These are phyloP conservation scores for Daldinia concentrica DNA, from an alignment of 495 filamentous ascomycete species.

Conservation along the genomic window DNA sequence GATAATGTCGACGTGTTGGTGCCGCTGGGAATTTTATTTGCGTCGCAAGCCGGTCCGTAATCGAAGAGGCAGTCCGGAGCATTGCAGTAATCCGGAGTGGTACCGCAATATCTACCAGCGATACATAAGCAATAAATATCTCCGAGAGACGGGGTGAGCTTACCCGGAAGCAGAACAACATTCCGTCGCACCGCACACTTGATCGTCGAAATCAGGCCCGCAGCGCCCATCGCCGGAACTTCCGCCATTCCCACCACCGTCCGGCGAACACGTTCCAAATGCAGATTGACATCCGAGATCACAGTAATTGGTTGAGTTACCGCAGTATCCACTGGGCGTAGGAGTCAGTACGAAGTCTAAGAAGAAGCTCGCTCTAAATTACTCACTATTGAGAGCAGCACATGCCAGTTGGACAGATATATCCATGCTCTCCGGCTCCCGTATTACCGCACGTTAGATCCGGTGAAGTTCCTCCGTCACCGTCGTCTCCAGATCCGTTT, in stretches of 20 bases:
- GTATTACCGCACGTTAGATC: conserved; percentile 47
- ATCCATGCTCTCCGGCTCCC: conserved; percentile 47
- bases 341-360: conserved; percentile 7
- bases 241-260: conserved; percentile 19
- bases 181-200: conserved; percentile 53
- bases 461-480: conserved; percentile 30
- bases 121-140: not conserved
- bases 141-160: conserved; percentile 3
- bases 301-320: conserved; percentile 54
- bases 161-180: conserved; percentile 66
- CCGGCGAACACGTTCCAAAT: conserved; percentile 49
- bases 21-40: conserved; percentile 62
- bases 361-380: not conserved
- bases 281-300: conserved; percentile 51
- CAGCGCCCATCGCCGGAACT: conserved; percentile 35
- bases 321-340: conserved; percentile 49
- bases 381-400: conserved; percentile 51
- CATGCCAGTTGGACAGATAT: conserved; percentile 45
- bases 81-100: conserved; percentile 60
- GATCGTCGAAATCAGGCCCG: conserved; percentile 49
- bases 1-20: conserved; percentile 59
- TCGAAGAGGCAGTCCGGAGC: conserved; percentile 68
- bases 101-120: conserved; percentile 61
- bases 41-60: conserved; percentile 66
- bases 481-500: conserved; percentile 17